Conservation (phyloP, 1,284 basidiomycete genomes). For the Phylloporus sp. region DNA sequence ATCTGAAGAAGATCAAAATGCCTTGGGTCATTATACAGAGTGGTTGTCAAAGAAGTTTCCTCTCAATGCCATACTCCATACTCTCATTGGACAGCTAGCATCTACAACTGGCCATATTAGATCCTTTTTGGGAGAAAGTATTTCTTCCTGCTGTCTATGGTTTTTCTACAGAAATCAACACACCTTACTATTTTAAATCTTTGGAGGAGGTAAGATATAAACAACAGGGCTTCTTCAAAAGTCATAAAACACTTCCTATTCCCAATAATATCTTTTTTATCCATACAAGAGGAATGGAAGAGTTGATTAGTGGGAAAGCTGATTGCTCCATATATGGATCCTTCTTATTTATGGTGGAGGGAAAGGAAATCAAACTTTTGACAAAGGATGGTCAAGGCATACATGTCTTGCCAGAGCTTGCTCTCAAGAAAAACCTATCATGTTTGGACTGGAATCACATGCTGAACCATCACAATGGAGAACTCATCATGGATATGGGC, state of each 20-base stretch:
- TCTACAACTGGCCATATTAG: neutral
- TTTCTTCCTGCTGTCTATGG: slow-evolving; percentile 1
- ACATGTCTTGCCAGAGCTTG: neutral
- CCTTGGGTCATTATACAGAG: neutral
- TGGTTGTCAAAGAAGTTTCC: slow-evolving; percentile 1
- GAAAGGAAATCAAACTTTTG: slow-evolving; percentile 21
- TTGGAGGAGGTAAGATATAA: neutral
- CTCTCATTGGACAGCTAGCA: neutral
- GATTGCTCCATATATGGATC: neutral
- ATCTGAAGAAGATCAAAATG: neutral
- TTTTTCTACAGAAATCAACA: too few species aligned
- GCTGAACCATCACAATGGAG: slow-evolving; percentile 8
- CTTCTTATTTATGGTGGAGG: neutral
- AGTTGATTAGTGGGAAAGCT: too few species aligned
- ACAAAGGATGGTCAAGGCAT: too few species aligned
- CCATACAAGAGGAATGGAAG: too few species aligned
- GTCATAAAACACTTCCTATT: too few species aligned
- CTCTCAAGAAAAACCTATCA: neutral
- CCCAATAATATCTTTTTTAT: too few species aligned
- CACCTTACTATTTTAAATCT: too few species aligned
- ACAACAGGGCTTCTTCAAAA: too few species aligned
- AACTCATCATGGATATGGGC: slow-evolving; percentile 11
- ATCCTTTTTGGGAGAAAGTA: slow-evolving; percentile 1
- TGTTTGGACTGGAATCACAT: slow-evolving; percentile 20
- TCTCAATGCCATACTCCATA: neutral